Conservation (phyloP, 2,329 filamentous ascomycete genomes). For the Mollisiaceae sp. region DNA sequence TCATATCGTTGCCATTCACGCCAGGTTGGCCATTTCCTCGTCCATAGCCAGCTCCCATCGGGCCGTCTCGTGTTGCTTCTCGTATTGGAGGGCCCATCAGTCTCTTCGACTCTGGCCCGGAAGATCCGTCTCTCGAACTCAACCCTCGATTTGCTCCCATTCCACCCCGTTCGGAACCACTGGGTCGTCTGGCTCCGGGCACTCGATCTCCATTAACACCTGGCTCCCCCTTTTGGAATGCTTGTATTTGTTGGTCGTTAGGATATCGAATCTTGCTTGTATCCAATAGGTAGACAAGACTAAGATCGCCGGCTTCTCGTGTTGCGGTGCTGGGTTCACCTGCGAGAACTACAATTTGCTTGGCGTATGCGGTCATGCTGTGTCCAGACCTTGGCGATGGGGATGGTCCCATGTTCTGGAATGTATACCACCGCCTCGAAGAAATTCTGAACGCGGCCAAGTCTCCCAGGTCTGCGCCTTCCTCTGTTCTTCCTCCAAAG, state of each 20-base stretch:
- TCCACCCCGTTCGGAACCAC: slow-evolving; percentile 48
- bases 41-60: slow-evolving; percentile 44
- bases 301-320: slow-evolving; percentile 81
- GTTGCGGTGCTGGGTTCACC: slow-evolving; percentile 92
- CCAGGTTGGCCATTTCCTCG: slow-evolving; percentile 42
- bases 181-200: slow-evolving; percentile 46
- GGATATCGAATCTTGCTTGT: slow-evolving; percentile 97
- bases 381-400: slow-evolving; percentile 93
- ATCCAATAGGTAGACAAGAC: slow-evolving; percentile 88
- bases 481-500: slow-evolving; percentile 93
- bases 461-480: slow-evolving; percentile 90
- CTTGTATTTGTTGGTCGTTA: slow-evolving; percentile 62
- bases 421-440: slow-evolving; percentile 95
- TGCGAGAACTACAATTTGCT: slow-evolving; percentile 88
- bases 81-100: slow-evolving; percentile 43
- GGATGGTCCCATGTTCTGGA: slow-evolving; percentile 98
- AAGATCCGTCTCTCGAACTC: slow-evolving; percentile 39
- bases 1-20: slow-evolving; percentile 46
- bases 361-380: slow-evolving; percentile 95
- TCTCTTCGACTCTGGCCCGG: slow-evolving; percentile 52
- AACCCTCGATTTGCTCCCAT: slow-evolving; percentile 36
- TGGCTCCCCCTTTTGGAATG: slow-evolving; percentile 39
- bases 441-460: slow-evolving; percentile 84
- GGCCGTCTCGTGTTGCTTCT: slow-evolving; percentile 45
- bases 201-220: slow-evolving; percentile 44